Base-by-base conservation (phyloP, 129 eudicot species). In the Pulicaria dysenterica region DNA sequence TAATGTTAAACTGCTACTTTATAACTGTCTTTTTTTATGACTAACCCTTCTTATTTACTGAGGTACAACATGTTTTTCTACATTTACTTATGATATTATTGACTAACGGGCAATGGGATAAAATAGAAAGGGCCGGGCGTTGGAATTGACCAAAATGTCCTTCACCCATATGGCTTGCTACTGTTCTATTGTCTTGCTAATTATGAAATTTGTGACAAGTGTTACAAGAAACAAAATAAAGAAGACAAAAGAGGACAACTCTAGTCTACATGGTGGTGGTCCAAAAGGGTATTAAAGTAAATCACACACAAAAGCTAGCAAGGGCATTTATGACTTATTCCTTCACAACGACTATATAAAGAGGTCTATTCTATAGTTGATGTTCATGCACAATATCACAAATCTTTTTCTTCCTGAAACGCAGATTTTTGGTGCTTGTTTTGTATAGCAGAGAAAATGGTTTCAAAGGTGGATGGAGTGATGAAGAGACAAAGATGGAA, bases 381-480 rank as follows among this genome's bases (percentile, higher is more conserved):
- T 70, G 60, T 45, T 62, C 77, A 77, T 77, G 82, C 82, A 70
- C 43, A 11, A 61, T 50, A 62, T 48, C 78, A 73, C 44, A 51
- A 17, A 39, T 3, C 11, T 6, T 53, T 72, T 2, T 16, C 7
- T 9, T 46, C 46, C 46, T 10, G 31, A 24, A 24, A 10, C n/a
- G 40, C 39, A 70, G 50, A 70, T 8, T 12, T 69, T 67, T 55
- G 60, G 36, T 65, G 67, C 66, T 64, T 76, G 41, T 67, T 68
- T 68, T 59, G 75, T 49, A 70, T 59, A 68, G 70, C 43, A 48
- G 55, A 64, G 50, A 74, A 58, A 64, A 83, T 83, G 87, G 87
- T 83, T 51, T 79, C 87, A n/a, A 83, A 83, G 79, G 81, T 83
- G 58, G 78, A 83, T 19, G 70, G 65, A 45, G 83, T 51, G 56